These are phyloP conservation scores for Silene uniflora DNA, from an alignment of 148 eudicot genomes.

Conservation along the genomic window DNA sequence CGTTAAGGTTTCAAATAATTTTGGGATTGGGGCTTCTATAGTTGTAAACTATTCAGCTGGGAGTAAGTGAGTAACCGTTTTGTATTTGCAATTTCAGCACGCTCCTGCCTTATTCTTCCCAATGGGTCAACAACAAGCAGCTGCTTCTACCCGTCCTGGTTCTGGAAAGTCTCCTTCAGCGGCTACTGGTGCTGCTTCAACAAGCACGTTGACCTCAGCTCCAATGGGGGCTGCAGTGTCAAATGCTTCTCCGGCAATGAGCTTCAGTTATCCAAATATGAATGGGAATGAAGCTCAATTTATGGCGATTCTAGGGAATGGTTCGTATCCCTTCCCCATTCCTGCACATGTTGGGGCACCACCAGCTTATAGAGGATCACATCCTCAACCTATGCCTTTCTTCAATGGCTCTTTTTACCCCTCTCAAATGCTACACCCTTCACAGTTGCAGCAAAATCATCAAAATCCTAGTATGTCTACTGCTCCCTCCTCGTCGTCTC, in stretches of 20 bases:
- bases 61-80: not conserved
- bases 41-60: not conserved
- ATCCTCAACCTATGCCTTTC: slow-evolving; percentile 70
- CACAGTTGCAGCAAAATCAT: slow-evolving; percentile 60
- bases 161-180: slow-evolving; percentile 40
- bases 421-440: slow-evolving; percentile 82
- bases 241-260: slow-evolving; percentile 53
- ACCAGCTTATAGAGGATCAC: slow-evolving; percentile 63
- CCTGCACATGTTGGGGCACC: slow-evolving; percentile 67
- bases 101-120: slow-evolving; percentile 88
- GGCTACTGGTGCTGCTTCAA: slow-evolving; percentile 32
- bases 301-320: slow-evolving; percentile 69
- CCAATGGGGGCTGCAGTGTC: slow-evolving; percentile 36
- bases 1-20: too few species aligned
- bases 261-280: slow-evolving; percentile 76
- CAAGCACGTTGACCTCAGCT: slow-evolving; percentile 35
- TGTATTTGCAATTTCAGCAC: slow-evolving; percentile 36
- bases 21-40: too few species aligned
- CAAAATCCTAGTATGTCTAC: slow-evolving; percentile 54
- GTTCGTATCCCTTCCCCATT: slow-evolving; percentile 64
- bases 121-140: slow-evolving; percentile 80
- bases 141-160: slow-evolving; percentile 48
- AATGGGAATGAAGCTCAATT: slow-evolving; percentile 62
- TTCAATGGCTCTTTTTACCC: slow-evolving; percentile 83
- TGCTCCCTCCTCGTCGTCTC: slow-evolving; percentile 74